These are phyloP conservation scores for Hypoxylon sp. DNA, from an alignment of 2,329 filamentous ascomycete species.

Conservation along the genomic window DNA sequence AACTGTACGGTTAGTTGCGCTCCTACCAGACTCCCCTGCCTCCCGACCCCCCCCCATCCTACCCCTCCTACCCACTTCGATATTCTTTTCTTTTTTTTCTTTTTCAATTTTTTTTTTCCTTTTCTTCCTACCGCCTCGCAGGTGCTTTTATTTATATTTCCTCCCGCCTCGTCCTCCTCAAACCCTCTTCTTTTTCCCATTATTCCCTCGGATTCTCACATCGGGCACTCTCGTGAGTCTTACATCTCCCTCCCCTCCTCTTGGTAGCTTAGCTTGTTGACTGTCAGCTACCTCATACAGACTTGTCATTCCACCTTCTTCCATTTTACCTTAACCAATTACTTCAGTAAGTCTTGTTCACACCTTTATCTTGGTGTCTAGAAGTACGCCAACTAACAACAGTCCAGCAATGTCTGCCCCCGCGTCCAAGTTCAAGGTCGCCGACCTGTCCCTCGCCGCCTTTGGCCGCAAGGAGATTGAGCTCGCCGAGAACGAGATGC, in stretches of 20 bases:
- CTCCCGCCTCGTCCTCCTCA: constrained; percentile 22
- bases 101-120: constrained; percentile 31
- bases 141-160: constrained; percentile 24
- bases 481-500: constrained; percentile 96
- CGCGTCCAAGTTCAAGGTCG: constrained; percentile 96
- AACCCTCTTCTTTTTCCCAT: constrained; percentile 24
- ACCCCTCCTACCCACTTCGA: background rate
- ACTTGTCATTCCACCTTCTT: constrained; percentile 15
- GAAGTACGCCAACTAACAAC: constrained; percentile 8
- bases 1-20: no score
- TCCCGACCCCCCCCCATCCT: background rate
- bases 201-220: constrained; percentile 23
- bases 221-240: constrained; percentile 20
- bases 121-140: constrained; percentile 22
- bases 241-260: background rate
- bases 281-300: constrained; percentile 3
- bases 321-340: constrained; percentile 18
- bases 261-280: constrained; percentile 2
- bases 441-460: constrained; percentile 95
- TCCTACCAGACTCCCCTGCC: no score
- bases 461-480: constrained; percentile 99
- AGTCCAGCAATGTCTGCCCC: constrained; percentile 70
- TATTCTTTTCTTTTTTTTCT: constrained; percentile 23
- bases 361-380: background rate
- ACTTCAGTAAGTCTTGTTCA: constrained; percentile 18